Evolutionary conservation across 1,139 yeast species (phyloP).

Genomic region (Pichia cactophila): DNA sequence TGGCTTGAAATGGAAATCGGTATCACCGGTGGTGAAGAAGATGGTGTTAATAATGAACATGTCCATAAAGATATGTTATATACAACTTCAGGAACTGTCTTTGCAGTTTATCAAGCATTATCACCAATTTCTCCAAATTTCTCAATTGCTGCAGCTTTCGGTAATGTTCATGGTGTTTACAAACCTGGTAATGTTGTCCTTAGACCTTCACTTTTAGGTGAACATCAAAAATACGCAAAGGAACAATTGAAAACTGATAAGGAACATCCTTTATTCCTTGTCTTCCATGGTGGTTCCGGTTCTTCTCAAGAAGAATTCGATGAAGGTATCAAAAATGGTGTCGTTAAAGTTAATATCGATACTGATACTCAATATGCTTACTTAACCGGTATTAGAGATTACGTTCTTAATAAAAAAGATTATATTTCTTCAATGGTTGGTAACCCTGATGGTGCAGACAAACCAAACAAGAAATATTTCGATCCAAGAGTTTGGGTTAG

Average conservation of each 20-base stretch:
- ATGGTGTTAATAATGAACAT: constrained; percentile 98
- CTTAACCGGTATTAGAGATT: constrained; percentile 95
- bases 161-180: constrained; percentile 99
- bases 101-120: constrained; percentile 82
- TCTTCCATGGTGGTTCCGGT: constrained; percentile 99
- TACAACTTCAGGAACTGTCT: constrained; percentile 95
- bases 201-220: constrained; percentile 89
- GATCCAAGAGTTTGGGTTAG: constrained; percentile 99
- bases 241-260: constrained; percentile 48
- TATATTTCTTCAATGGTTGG: constrained; percentile 85
- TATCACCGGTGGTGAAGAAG: constrained; percentile 99
- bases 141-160: constrained; percentile 99
- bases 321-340: constrained; percentile 88
- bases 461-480: constrained; percentile 98
- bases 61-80: constrained; percentile 82
- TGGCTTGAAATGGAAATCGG: constrained; percentile 99
- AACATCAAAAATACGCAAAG: constrained; percentile 83
- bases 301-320: constrained; percentile 87
- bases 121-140: constrained; percentile 92
- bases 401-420: constrained; percentile 91
- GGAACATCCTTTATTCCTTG: constrained; percentile 83
- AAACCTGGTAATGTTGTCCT: constrained; percentile 97
- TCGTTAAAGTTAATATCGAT: constrained; percentile 97
- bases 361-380: constrained; percentile 99
- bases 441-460: constrained; percentile 98